Base-by-base conservation (phyloP, 148 eudicot species). In the Silene latifolia region DNA sequence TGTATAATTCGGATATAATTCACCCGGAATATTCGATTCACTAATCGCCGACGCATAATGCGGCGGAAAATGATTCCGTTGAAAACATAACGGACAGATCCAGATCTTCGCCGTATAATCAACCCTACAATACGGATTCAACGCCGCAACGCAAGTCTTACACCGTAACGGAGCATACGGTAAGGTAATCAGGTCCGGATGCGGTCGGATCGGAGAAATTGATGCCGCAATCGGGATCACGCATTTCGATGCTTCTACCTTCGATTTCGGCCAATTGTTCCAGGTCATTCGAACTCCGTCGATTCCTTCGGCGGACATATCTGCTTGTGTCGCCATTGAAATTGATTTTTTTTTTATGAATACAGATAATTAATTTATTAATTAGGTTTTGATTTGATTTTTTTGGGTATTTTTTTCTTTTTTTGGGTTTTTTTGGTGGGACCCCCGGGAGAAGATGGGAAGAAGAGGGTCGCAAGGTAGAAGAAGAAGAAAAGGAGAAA, bases 61-160 rank as follows among this genome's bases (percentile, higher is more conserved):
- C 11, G 86, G 93, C 0, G 98, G 98, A 59, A 94, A 94, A 35
- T 86, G 93, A 69, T 94, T 94, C 67, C 98, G 85, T 46, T 91
- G 97, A 76, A 82, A 86, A 72, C 97, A 91, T 42, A 94, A 91
- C 0, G 93, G 89, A 80, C 97, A 94, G 90, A 91, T 91, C 98
- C 98, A 94, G 77, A 94, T 85, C 58, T 80, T 87, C 47, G 93
- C 92, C 3, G 85, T 29, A 78, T 83, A 94, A 75, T 94, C 97
- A 21, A 89, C 93, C 7, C 87, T 84, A 47, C 85, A 81, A 64
- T 67, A 92, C 19, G 97, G 93, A 84, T 89, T 94, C 42, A 94
- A 78, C 12, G 83, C 80, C 12, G 89, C 69, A 42, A 83, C 21
- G 69, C 97, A 94, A 10, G 92, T 87, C 72, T 89, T 92, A 82